A percentile compares a stretch with the other conserved stretches of the same genome.
These are phyloP conservation scores for Torulaspora indica DNA, from an alignment of 805 yeast species.

Conservation along the genomic window DNA sequence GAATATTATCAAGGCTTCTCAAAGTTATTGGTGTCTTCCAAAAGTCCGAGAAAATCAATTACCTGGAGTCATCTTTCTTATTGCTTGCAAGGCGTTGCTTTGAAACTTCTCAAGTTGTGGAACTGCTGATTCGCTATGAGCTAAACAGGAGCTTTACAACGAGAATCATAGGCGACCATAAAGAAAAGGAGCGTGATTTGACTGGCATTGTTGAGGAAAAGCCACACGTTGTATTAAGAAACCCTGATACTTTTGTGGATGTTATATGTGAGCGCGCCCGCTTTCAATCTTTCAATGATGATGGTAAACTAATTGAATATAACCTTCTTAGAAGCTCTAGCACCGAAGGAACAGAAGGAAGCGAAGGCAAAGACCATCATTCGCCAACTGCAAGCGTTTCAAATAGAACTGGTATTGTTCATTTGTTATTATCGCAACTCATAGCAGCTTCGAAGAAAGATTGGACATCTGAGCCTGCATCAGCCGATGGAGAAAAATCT, in stretches of 20 bases:
- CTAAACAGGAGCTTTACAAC: constrained; percentile 42
- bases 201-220: constrained; percentile 46
- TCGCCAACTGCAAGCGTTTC: constrained; percentile 12
- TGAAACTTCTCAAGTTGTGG: constrained; percentile 53
- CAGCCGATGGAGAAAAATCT: constrained; percentile 29
- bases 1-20: constrained; percentile 46
- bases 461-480: constrained; percentile 40
- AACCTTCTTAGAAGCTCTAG: constrained; percentile 25
- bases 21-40: constrained; percentile 39
- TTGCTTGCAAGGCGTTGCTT: constrained; percentile 62
- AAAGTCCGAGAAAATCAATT: constrained; percentile 38
- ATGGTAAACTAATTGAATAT: constrained; percentile 28
- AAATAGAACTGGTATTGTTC: constrained; percentile 55
- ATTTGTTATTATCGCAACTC: constrained; percentile 57
- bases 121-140: constrained; percentile 48
- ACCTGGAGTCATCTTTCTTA: constrained; percentile 46
- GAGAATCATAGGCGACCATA: constrained; percentile 32
- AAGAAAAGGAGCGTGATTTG: constrained; percentile 42
- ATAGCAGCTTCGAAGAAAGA: constrained; percentile 46
- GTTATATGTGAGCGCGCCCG: constrained; percentile 41
- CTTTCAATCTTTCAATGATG: constrained; percentile 44
- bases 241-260: constrained; percentile 47
- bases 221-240: constrained; percentile 43
- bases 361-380: constrained; percentile 13
- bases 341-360: constrained; percentile 24